These are phyloP conservation scores for Moniliella sp. DNA, from an alignment of 1,284 basidiomycete species.

Conservation along the genomic window DNA sequence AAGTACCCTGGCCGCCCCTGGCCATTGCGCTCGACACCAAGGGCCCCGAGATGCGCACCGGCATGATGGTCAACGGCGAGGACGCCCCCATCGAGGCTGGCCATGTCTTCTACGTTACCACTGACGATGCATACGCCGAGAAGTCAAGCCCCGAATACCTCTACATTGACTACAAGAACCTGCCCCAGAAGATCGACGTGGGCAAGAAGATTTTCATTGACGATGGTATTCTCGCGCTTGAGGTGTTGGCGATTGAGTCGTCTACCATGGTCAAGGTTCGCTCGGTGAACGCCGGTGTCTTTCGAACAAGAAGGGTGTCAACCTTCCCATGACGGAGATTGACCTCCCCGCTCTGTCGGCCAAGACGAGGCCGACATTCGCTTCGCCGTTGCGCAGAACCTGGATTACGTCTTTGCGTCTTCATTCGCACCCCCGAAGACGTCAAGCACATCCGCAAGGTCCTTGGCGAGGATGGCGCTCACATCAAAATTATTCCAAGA, in stretches of 20 bases:
- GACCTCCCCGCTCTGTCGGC: slow-evolving; percentile 92
- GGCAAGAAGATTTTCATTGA: slow-evolving; percentile 94
- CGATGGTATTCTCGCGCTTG: slow-evolving; percentile 83
- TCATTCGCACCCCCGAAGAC: slow-evolving; percentile 77
- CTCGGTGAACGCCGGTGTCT: slow-evolving; percentile 74
- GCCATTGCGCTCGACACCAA: too few relatives aligned
- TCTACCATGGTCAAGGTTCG: slow-evolving; percentile 44
- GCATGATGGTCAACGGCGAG: slow-evolving; percentile 61
- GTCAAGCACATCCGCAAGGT: slow-evolving; percentile 72
- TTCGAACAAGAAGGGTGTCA: slow-evolving; percentile 94
- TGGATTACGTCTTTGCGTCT: slow-evolving; percentile 90
- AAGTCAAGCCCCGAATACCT: slow-evolving; percentile 7
- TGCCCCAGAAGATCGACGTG: slow-evolving; percentile 77
- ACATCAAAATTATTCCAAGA: slow-evolving; percentile 97
- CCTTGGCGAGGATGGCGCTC: slow-evolving; percentile 70
- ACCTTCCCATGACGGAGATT: slow-evolving; percentile 90
- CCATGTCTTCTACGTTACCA: slow-evolving; percentile 79
- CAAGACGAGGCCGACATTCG: slow-evolving; percentile 64
- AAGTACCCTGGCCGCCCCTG: slow-evolving; percentile 59
- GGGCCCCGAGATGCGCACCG: slow-evolving; percentile 96
- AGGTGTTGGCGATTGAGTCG: slow-evolving; percentile 53
- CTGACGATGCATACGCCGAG: slow-evolving; percentile 60
- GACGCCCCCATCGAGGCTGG: slow-evolving; percentile 74
- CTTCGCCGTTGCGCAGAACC: too few relatives aligned
- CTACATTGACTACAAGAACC: slow-evolving; percentile 69